phyloP scores from a whole-genome alignment of 495 filamentous ascomycete genomes.

The Aspergillus wentii region DNA sequence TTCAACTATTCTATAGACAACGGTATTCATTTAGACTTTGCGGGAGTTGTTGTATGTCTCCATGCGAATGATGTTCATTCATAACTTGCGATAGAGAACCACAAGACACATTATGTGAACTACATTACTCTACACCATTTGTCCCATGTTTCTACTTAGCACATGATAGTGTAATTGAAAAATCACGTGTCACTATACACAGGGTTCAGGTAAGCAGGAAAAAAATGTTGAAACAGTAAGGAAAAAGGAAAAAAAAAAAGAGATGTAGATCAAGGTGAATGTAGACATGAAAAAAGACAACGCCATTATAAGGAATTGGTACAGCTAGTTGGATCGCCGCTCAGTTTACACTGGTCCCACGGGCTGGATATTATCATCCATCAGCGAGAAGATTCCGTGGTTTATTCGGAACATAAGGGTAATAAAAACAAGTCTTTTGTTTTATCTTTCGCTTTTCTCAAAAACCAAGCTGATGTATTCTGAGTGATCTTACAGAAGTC shows the following conservation, averaged over 20 bases:
- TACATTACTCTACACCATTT: no score
- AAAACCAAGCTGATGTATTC: conserved; percentile 13
- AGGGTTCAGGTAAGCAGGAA: conserved; percentile 3
- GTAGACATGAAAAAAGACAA: conserved; percentile 8
- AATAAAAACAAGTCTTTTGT: conserved; percentile 4
- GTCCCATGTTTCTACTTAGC: no score
- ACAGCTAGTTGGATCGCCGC: conserved; percentile 7
- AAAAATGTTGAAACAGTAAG: no score
- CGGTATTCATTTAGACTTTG: no score
- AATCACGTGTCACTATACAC: conserved; percentile 23
- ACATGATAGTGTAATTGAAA: conserved; percentile 1
- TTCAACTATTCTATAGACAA: no score
- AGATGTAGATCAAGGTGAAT: conserved; percentile 2
- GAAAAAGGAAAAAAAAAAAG: conserved; percentile 4
- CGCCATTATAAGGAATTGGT: conserved; percentile 18
- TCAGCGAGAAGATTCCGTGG: conserved; percentile 8
- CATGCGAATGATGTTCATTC: no score
- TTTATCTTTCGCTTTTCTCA: conserved; percentile 5
- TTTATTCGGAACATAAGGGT: not conserved
- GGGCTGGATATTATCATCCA: no score
- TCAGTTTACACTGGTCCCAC: no score
- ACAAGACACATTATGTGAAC: no score
- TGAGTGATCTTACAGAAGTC: conserved; percentile 1
- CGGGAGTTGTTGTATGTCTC: no score
- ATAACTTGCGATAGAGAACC: no score